Evolutionary conservation across 768 basidiomycete species (phyloP).

Genomic region (Amanita exitialis): DNA sequence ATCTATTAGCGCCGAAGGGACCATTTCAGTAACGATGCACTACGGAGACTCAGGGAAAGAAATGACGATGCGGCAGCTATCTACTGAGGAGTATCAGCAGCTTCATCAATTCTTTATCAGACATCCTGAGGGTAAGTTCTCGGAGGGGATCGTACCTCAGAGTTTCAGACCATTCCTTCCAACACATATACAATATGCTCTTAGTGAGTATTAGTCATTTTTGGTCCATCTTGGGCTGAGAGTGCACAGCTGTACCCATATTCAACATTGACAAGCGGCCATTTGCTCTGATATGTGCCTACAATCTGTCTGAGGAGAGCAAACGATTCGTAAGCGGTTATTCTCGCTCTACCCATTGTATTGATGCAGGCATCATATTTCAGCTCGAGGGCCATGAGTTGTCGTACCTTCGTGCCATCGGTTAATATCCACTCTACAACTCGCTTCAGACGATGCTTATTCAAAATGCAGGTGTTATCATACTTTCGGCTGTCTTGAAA

Average conservation of each 20-base stretch:
- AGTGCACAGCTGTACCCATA: constrained; percentile 67
- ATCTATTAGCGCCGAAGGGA: constrained; percentile 48
- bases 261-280: constrained; percentile 91
- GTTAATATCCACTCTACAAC: constrained; percentile 21
- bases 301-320: constrained; percentile 73
- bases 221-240: neutral
- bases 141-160: constrained; percentile 78
- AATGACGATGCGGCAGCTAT: constrained; percentile 45
- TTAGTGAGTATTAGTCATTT: constrained; percentile 44
- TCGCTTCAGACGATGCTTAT: constrained; percentile 4
- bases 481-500: constrained; percentile 87
- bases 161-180: constrained; percentile 80
- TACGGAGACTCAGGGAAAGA: constrained; percentile 48
- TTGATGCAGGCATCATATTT: neutral
- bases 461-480: constrained; percentile 60
- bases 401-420: constrained; percentile 87
- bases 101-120: constrained; percentile 71
- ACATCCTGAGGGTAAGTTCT: constrained; percentile 79
- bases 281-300: constrained; percentile 85
- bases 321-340: constrained; percentile 60
- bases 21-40: constrained; percentile 61
- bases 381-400: constrained; percentile 84
- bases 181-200: constrained; percentile 72
- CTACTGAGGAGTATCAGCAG: constrained; percentile 61
- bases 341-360: neutral